phyloP scores from a whole-genome alignment of 2,329 filamentous ascomycete genomes.

The Cladosporium cucumerinum region DNA sequence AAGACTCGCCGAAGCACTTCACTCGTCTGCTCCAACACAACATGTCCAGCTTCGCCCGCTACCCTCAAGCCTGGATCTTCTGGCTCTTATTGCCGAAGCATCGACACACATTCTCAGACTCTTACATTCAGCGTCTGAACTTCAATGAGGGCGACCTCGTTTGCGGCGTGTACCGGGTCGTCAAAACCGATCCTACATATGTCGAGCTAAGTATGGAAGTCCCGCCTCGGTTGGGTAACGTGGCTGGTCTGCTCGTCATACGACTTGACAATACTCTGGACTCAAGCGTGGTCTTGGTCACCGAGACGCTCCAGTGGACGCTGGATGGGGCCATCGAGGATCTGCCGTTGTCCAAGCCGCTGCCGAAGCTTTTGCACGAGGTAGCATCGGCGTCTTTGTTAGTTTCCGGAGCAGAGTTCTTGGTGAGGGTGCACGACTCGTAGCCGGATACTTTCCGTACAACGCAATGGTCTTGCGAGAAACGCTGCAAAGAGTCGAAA shows the following conservation, averaged over 20 bases:
- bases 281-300: not conserved
- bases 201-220: conserved; percentile 20
- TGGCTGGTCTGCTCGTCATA: not conserved
- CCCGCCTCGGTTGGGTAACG: not conserved
- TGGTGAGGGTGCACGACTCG: not conserved
- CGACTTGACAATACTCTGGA: not conserved
- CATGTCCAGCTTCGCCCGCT: conserved; percentile 20
- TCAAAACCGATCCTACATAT: conserved; percentile 19
- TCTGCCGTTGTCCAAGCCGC: conserved; percentile 22
- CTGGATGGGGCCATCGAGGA: not conserved
- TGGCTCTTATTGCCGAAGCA: conserved; percentile 18
- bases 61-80: conserved; percentile 20
- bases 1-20: conserved; percentile 21
- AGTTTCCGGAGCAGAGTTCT: conserved; percentile 18
- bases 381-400: conserved; percentile 19
- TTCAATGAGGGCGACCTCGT: conserved; percentile 25
- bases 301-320: not conserved
- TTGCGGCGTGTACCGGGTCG: conserved; percentile 23
- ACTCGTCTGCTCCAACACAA: conserved; percentile 22
- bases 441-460: not conserved
- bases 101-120: conserved; percentile 20
- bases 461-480: not conserved
- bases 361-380: conserved; percentile 21
- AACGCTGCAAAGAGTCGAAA: not conserved
- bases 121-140: conserved; percentile 21